Evolutionary conservation across 345 rosid species (phyloP), one percentile per base, ranked within the genome.

Genomic region (Gossypium herbaceum): DNA sequence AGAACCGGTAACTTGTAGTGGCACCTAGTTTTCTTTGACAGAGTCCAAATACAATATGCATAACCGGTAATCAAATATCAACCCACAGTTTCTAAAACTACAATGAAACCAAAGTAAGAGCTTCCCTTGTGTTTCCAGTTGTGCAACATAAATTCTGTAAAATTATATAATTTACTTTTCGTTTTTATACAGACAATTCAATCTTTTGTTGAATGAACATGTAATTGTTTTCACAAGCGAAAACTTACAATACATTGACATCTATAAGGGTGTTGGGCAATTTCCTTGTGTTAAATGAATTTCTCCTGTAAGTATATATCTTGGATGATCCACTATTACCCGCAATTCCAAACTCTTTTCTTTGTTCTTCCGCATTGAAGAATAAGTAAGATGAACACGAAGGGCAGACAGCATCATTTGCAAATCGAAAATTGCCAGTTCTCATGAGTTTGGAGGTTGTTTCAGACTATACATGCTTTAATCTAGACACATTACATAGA

Each of bases 181-280:
- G 2, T 8, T 34, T 60, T 54, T n/a, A 67, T 7, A 19, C 51
- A 50, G 41, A 43, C 1, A 65, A 73, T n/a, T 59, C 27, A 13
- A 65, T 12, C 64, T 52, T 41, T 73, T 76, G 68, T 79, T 12
- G 65, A 55, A 72, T 15, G 43, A 47, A 77, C 77, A 57, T 16
- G 68, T 57, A 11, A 25, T 13, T 43, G 24, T 34, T 68, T 27
- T 63, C 64, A 72, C 73, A 71, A 1, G 63, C 39, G 57, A 71
- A 78, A 62, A 86, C 94, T 78, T 79, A 91, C 97, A 92, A 52
- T 75, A 92, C 79, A 83, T 92, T 92, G 62, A 86, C 68, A 50
- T 87, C 92, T 27, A 94, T 87, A 78, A 94, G 87, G 68, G 84
- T 73, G 78, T 84, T 90, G 29, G 97, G 91, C 92, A 86, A 91